Evolutionary conservation across 2,329 filamentous ascomycete species (phyloP).

Genomic region (Westerdykella sp.): DNA sequence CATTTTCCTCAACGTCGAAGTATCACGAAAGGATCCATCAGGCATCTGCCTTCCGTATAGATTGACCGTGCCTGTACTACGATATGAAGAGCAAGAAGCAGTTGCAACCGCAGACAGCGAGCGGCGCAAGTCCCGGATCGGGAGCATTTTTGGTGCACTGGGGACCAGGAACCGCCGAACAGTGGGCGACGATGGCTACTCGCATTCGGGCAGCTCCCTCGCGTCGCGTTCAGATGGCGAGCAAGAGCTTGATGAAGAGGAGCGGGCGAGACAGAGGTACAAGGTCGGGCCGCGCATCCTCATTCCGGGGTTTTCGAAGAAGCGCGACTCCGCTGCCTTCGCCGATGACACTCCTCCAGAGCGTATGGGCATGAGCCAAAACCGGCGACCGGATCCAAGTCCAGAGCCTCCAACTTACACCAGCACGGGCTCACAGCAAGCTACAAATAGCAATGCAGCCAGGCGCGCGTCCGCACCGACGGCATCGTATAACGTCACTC

Average conservation of each 20-base stretch:
- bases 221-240: constrained; percentile 15
- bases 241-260: constrained; percentile 27
- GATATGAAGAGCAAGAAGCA: constrained; percentile 33
- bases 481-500: constrained; percentile 9
- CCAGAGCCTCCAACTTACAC: constrained; percentile 3
- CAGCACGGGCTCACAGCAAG: constrained; percentile 6
- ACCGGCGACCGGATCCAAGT: constrained; percentile 15
- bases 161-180: constrained; percentile 16
- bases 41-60: constrained; percentile 86
- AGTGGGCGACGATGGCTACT: constrained; percentile 32
- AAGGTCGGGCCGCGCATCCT: constrained; percentile 30
- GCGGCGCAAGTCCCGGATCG: constrained; percentile 20
- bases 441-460: constrained; percentile 6
- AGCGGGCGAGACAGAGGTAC: constrained; percentile 26
- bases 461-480: constrained; percentile 26
- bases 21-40: constrained; percentile 75
- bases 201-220: constrained; percentile 14
- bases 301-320: constrained; percentile 25
- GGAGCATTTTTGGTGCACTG: constrained; percentile 24
- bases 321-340: constrained; percentile 12
- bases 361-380: constrained; percentile 5
- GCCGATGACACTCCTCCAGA: constrained; percentile 6
- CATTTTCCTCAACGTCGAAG: constrained; percentile 82
- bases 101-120: constrained; percentile 10
- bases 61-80: constrained; percentile 72